Conservation (phyloP, 1,284 basidiomycete genomes). For the Leccinum pachyderme region DNA sequence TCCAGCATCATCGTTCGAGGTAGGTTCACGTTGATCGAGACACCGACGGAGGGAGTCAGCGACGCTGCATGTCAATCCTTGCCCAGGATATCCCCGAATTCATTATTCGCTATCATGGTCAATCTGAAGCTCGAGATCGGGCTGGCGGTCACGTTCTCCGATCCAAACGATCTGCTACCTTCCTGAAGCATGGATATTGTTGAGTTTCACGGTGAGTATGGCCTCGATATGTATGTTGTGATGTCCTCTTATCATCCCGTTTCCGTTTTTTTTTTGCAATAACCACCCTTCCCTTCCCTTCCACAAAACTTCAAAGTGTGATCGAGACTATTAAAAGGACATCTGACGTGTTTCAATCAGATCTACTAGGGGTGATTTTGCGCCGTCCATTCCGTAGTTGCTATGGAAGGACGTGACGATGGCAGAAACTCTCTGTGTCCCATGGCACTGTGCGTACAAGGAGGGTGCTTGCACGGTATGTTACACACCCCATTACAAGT, state of each 20-base stretch:
- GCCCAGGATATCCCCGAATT: not conserved
- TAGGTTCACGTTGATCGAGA: not conserved
- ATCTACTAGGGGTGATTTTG: not conserved
- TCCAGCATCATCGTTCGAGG: not conserved
- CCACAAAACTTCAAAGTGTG: not conserved
- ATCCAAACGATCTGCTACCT: not conserved
- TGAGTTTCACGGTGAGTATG: not conserved
- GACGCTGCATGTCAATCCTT: not conserved
- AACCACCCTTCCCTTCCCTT: not conserved
- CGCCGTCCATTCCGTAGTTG: not conserved
- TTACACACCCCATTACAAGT: not conserved
- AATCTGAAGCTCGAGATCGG: not conserved
- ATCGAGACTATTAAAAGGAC: not conserved
- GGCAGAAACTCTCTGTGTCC: not conserved
- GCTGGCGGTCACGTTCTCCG: not conserved
- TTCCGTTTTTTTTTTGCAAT: not conserved
- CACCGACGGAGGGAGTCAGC: not conserved
- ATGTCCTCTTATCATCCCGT: not conserved
- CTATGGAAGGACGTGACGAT: not conserved
- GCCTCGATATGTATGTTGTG: not conserved
- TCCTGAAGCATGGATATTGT: not conserved
- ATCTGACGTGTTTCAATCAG: not conserved
- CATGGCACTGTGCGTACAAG: not conserved
- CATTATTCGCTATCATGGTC: not conserved
- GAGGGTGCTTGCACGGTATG: not conserved